Evolutionary conservation across 805 yeast species (phyloP).

Genomic region (Cyberlindnera euphorbiiphila): DNA sequence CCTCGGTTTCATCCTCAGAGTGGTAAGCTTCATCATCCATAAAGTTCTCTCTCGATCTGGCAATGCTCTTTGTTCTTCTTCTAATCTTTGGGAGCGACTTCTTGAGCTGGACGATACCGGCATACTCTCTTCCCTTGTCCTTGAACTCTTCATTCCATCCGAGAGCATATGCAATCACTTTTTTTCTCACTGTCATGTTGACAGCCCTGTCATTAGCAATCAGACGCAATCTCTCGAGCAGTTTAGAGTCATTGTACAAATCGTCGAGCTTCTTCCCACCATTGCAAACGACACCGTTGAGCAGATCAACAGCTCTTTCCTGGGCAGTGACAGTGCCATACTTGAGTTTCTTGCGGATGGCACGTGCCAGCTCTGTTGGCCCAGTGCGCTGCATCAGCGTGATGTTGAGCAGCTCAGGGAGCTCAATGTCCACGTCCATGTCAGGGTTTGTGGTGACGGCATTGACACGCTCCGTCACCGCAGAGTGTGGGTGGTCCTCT

Average conservation of each 20-base stretch:
- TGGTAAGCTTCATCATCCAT: slow-evolving; percentile 52
- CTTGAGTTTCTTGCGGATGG: slow-evolving; percentile 82
- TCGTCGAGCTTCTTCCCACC: slow-evolving; percentile 35
- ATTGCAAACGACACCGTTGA: slow-evolving; percentile 59
- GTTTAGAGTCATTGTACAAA: slow-evolving; percentile 63
- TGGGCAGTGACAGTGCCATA: slow-evolving; percentile 72
- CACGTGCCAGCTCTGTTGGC: slow-evolving; percentile 79
- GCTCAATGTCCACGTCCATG: slow-evolving; percentile 32
- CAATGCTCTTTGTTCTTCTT: slow-evolving; percentile 22
- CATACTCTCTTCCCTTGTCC: slow-evolving; percentile 40
- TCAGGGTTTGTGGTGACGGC: slow-evolving; percentile 37
- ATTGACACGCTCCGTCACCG: slow-evolving; percentile 63
- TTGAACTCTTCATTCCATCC: slow-evolving; percentile 65
- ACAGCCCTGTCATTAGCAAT: slow-evolving; percentile 42
- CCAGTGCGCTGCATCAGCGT: slow-evolving; percentile 37
- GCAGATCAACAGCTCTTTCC: slow-evolving; percentile 57
- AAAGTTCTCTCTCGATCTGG: slow-evolving; percentile 32
- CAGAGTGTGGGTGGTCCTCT: slow-evolving; percentile 65
- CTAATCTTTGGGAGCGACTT: slow-evolving; percentile 37
- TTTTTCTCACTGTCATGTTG: slow-evolving; percentile 43
- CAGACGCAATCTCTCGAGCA: slow-evolving; percentile 59
- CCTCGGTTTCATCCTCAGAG: slow-evolving; percentile 30
- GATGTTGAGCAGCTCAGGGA: slow-evolving; percentile 31
- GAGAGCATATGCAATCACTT: slow-evolving; percentile 46
- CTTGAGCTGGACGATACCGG: slow-evolving; percentile 45